Base-by-base conservation (phyloP, 306 rosid genomes). In the Hippophae rhamnoides region DNA sequence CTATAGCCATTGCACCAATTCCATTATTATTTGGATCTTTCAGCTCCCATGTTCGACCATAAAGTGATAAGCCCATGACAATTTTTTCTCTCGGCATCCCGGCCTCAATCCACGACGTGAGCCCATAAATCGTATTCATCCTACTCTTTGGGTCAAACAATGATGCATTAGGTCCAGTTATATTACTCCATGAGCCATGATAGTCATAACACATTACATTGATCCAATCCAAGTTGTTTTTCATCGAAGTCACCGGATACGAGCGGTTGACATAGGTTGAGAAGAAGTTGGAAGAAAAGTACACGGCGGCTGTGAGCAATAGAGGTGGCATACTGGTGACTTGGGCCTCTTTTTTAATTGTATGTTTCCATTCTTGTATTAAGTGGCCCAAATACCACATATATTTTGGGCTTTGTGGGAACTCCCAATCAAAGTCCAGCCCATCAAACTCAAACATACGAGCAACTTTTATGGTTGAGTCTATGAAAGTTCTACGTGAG, bases 391-490 rank as follows among this genome's bases (percentile, higher is more conserved):
- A 66, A 64, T 70, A 6, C 31, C 50, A 47, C 86, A 79, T 81
- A 41, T 86, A 78, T 10, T 51, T 43, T 5, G 71, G 10, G 73
- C 8, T 76, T 68, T 9, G 47, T 7, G 97, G 97, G 23, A 47
- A 89, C 13, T 89, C 95, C 97, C 97, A 86, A 26, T 86, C 92
- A 0, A 86, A 72, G 62, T 86, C 92, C 26, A 89, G 10, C 3
- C 95, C 92, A 42, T 83, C 71, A 74, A 89, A 86, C 9, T 81
- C 81, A 51, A 67, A 89, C 47, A 64, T 52, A 7, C 95, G 78
- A 0, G 95, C 89, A 10, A 78, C 79, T 6, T 65, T 43, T 7
- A 83, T 73, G 2, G 87, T 56, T 12, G 92, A 82, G 69, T 70
- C 50, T 54, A 89, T 83, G 84, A 89, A 86, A 49, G 59, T 31